Evolutionary conservation across 805 yeast species (phyloP), one percentile per base, ranked within the genome.

Genomic region (Candida sakaeoensis): DNA sequence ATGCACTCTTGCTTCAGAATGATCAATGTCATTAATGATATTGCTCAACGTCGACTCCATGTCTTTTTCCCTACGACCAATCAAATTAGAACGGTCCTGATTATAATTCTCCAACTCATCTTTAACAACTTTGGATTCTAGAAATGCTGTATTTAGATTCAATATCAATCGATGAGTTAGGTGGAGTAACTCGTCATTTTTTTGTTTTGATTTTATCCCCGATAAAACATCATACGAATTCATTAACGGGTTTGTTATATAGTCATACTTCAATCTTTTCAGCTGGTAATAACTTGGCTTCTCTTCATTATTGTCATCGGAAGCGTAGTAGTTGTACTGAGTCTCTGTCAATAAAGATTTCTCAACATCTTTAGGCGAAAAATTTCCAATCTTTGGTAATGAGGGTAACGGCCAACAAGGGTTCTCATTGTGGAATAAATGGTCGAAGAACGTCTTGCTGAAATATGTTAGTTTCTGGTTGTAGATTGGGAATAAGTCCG

Each of bases 351-450:
- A 60, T 41, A 85, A 60, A 0, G 93, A 82, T 50, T 76, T 74
- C 54, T 89, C 96, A 15, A 89, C 95, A 57, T 89, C 96, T 46
- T 68, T 65, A 1, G 90, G 72, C 3, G 74, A 74, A 51, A 77
- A 88, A 29, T 69, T 68, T 2, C 82, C 79, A 4, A 88, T 77
- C 2, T 68, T 55, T 2, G 87, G 74, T 45, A 85, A 64, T 34
- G 83, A 86, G 0, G 95, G 93, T 31, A 89, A 63, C 4, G 89
- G 90, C 95, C 95, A 89, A 5, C 74, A 67, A 2, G 71, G 70
- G 34, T 53, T 61, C 15, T 33, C 35, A 15, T 45, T 43, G 18
- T 43, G 43, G 38, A 60, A 54, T 3, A 60, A 51, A 12, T 74
- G 61, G 29, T 68, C 68, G 24, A 87, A 65, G 80, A 90, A 88